Percentiles rank a stretch among this genome's conserved stretches.
Evolutionary conservation across 208 protist species (phyloP).

Genomic region (Wallacemonas sp.): DNA sequence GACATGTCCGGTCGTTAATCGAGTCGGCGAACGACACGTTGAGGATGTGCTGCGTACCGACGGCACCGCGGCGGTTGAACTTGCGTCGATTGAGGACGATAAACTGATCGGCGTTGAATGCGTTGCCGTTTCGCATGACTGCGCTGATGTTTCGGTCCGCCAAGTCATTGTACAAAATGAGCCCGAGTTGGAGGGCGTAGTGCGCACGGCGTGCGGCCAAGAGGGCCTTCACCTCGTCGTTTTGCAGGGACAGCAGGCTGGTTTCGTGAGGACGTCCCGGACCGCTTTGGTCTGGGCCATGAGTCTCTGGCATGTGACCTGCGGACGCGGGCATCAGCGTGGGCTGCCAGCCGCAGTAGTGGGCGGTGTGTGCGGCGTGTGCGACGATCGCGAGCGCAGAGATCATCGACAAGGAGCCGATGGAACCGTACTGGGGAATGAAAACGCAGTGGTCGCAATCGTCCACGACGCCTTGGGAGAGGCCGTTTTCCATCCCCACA

Average conservation of each 20-base stretch:
- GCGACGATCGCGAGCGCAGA: conserved; percentile 76
- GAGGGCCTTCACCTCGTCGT: conserved; percentile 41
- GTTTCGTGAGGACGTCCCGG: conserved; percentile 51
- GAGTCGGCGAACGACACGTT: conserved; percentile 31
- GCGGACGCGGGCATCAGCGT: background rate
- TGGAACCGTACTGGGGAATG: conserved; percentile 87
- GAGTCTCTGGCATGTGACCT: conserved; percentile 78
- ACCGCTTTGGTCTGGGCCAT: conserved; percentile 35
- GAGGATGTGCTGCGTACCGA: conserved; percentile 70
- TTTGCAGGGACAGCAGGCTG: conserved; percentile 41
- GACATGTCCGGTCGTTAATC: conserved; percentile 21
- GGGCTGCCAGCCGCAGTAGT: background rate
- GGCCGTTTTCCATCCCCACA: conserved; percentile 86
- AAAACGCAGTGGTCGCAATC: conserved; percentile 62
- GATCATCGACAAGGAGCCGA: conserved; percentile 85
- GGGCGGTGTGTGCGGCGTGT: conserved; percentile 23
- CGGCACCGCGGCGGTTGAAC: conserved; percentile 71
- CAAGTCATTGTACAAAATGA: conserved; percentile 78
- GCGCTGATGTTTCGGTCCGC: conserved; percentile 87
- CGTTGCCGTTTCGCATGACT: conserved; percentile 82
- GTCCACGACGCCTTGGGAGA: conserved; percentile 36
- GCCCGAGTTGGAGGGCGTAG: conserved; percentile 60
- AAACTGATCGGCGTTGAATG: conserved; percentile 74
- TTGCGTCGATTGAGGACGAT: conserved; percentile 65
- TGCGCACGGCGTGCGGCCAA: conserved; percentile 29